Conservation (phyloP, 768 basidiomycete genomes). For the Psilocybe cyanescens region DNA sequence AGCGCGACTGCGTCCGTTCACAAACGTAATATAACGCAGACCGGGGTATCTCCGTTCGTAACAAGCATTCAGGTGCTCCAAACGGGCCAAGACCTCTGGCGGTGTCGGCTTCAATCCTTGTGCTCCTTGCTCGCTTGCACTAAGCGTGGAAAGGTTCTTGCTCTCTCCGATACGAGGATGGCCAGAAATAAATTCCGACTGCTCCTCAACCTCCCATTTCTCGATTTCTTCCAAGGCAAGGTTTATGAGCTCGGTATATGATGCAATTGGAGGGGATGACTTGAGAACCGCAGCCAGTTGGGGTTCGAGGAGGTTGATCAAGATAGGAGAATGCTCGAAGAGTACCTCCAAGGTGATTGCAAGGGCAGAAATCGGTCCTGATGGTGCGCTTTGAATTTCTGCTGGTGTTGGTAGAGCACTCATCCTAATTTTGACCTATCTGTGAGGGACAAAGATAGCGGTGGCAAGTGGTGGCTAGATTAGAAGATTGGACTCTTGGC, state of each 20-base stretch:
- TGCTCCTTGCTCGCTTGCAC: conserved; percentile 79
- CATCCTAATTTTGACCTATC: conserved; percentile 18
- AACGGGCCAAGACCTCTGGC: conserved; percentile 72
- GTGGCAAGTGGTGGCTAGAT: background rate
- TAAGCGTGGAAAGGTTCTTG: conserved; percentile 73
- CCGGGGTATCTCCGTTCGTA: conserved; percentile 79
- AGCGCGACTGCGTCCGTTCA: conserved; percentile 78
- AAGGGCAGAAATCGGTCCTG: conserved; percentile 41
- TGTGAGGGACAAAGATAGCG: background rate
- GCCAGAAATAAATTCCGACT: conserved; percentile 72
- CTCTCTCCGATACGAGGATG: conserved; percentile 92
- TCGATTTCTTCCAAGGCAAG: conserved; percentile 49
- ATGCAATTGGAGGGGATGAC: conserved; percentile 27
- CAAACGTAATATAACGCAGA: conserved; percentile 89
- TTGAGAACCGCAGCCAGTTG: conserved; percentile 41
- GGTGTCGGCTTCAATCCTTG: conserved; percentile 55
- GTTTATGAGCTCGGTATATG: conserved; percentile 64
- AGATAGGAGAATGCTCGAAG: conserved; percentile 72
- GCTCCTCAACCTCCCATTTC: conserved; percentile 53
- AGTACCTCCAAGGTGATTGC: conserved; percentile 33
- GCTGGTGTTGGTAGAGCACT: conserved; percentile 36
- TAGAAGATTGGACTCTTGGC: background rate
- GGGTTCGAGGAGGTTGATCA: conserved; percentile 57
- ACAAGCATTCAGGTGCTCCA: conserved; percentile 74
- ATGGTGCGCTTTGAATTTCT: conserved; percentile 32